These are phyloP conservation scores for Colletotrichum sidae DNA, from an alignment of 2,329 filamentous ascomycete genomes.

Conservation along the genomic window DNA sequence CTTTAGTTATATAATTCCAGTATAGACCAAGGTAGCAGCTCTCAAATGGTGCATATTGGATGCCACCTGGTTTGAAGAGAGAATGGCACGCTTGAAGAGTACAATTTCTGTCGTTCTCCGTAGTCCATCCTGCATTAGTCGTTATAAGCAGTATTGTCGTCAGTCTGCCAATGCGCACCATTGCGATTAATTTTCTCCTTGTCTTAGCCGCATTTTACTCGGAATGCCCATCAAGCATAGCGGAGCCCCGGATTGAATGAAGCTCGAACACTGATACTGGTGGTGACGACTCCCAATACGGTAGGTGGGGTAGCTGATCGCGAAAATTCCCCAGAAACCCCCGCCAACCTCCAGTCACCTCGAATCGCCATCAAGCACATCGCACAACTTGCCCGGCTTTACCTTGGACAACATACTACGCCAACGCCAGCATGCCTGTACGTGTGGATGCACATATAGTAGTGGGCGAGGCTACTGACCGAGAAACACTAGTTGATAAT, in stretches of 20 bases:
- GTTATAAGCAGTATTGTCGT: too few species aligned
- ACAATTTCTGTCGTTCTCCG: too few species aligned
- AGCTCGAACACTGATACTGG: constrained; percentile 12
- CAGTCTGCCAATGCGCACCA: too few species aligned
- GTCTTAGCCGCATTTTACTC: neutral
- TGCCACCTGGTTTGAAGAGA: too few species aligned
- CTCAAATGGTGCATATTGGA: too few species aligned
- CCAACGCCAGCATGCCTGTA: constrained; percentile 29
- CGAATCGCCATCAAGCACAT: neutral
- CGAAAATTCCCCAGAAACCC: constrained; percentile 18
- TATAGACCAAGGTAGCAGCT: too few species aligned
- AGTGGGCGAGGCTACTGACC: neutral
- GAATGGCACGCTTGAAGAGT: too few species aligned
- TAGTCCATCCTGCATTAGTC: too few species aligned
- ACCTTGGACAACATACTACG: neutral
- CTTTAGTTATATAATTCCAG: too few species aligned
- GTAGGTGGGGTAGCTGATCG: constrained; percentile 36
- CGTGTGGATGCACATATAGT: too few species aligned
- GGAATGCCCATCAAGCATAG: too few species aligned
- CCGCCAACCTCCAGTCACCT: constrained; percentile 16
- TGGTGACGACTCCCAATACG: constrained; percentile 5
- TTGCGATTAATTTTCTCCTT: neutral
- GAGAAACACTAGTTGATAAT: constrained; percentile 71
- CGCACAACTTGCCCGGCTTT: neutral
- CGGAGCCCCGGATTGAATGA: neutral